Conservation (phyloP, 768 basidiomycete species). For the Imleria badia region DNA sequence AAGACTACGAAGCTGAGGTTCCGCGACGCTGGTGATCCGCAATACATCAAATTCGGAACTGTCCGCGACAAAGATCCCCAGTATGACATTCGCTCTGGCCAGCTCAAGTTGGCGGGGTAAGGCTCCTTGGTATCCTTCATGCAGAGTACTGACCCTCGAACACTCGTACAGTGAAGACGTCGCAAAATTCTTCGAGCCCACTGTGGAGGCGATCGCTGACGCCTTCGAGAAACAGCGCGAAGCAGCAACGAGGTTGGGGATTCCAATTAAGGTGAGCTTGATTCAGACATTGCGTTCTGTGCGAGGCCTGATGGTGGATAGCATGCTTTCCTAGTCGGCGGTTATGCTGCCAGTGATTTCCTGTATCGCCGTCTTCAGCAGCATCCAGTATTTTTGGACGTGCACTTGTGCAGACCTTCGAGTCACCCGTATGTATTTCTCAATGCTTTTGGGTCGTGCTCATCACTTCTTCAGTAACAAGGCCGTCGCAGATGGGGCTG, state of each 20-base stretch:
- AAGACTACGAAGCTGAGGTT: constrained; percentile 40
- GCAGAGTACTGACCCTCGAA: background rate
- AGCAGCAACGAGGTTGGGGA: constrained; percentile 15
- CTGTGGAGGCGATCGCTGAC: constrained; percentile 35
- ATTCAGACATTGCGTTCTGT: background rate
- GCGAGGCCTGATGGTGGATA: background rate
- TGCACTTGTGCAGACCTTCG: constrained; percentile 47
- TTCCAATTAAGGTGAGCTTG: constrained; percentile 26
- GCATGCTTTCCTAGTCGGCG: constrained; percentile 51
- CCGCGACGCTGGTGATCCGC: constrained; percentile 33
- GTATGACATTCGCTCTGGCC: constrained; percentile 37
- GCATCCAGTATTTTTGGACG: constrained; percentile 33
- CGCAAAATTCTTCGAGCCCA: constrained; percentile 42
- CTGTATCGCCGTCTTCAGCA: constrained; percentile 42
- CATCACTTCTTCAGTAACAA: background rate
- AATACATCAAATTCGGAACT: constrained; percentile 41
- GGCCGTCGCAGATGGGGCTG: constrained; percentile 4
- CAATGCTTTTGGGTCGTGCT: background rate
- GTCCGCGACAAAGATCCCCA: constrained; percentile 33
- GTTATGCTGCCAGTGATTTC: constrained; percentile 49
- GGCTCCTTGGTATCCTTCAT: background rate
- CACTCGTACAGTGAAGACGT: constrained; percentile 32
- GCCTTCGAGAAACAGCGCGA: constrained; percentile 33
- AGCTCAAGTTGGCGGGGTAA: constrained; percentile 39
- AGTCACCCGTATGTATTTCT: constrained; percentile 43